A percentile compares a stretch with the other conserved stretches of the same genome.
These are phyloP conservation scores for Boletus rufocinnamomeus DNA, from an alignment of 768 basidiomycete genomes.

Conservation along the genomic window DNA sequence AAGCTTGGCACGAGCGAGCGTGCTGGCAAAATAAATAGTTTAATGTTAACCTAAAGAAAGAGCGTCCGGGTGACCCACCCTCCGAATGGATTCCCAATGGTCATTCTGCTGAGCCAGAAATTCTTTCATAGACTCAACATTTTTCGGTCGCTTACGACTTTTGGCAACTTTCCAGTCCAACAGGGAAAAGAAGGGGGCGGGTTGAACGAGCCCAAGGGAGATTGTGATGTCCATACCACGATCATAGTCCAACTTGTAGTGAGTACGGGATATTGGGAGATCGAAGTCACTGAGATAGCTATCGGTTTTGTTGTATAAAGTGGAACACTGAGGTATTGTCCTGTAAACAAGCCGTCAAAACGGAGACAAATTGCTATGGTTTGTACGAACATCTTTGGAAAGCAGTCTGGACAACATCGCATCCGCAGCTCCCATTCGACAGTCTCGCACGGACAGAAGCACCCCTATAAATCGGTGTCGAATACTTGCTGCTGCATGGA, in stretches of 20 bases:
- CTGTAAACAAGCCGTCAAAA: conserved; percentile 2
- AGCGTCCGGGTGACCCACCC: neutral
- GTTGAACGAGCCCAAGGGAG: fast-evolving
- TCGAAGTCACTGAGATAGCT: neutral
- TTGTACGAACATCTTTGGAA: conserved; percentile 12
- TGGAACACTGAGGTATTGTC: neutral
- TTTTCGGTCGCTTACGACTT: neutral
- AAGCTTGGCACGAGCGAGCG: conserved; percentile 1
- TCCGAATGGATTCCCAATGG: neutral
- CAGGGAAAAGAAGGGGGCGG: neutral
- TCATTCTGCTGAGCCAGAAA: neutral
- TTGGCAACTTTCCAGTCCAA: conserved; percentile 1
- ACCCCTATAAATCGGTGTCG: conserved; percentile 6
- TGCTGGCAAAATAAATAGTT: conserved; percentile 4
- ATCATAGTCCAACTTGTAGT: neutral
- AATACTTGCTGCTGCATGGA: neutral
- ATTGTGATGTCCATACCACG: fast-evolving
- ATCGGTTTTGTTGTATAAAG: too few species aligned
- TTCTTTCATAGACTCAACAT: neutral
- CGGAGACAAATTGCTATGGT: neutral
- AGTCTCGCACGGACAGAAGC: conserved; percentile 14
- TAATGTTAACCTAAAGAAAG: neutral
- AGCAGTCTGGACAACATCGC: conserved; percentile 10
- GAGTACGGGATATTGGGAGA: neutral
- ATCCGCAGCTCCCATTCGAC: conserved; percentile 19